Conservation (phyloP, 73 alveolate species). For the Breviolum minutum region DNA sequence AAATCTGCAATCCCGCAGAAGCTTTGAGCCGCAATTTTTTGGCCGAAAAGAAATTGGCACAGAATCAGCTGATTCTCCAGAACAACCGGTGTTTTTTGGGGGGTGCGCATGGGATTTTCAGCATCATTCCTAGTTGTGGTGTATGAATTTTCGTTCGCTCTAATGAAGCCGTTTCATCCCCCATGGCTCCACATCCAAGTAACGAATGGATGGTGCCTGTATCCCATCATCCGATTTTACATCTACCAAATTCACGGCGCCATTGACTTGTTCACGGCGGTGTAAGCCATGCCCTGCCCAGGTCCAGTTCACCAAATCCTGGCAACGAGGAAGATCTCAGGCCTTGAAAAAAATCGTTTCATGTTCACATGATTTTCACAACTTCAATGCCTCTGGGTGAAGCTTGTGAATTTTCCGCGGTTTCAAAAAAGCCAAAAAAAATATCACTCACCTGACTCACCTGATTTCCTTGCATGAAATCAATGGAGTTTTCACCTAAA, state of each 20-base stretch:
- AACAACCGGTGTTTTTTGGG: neutral
- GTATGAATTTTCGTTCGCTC: no score
- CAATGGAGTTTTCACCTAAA: no score
- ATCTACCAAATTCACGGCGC: constrained; percentile 43
- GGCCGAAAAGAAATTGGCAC: neutral
- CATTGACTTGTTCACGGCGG: constrained; percentile 44
- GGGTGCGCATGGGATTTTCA: neutral
- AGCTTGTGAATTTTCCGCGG: no score
- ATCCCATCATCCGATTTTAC: constrained; percentile 85
- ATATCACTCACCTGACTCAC: no score
- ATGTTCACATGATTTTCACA: no score
- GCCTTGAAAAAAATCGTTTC: no score
- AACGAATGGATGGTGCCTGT: constrained; percentile 83
- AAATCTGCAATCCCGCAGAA: neutral
- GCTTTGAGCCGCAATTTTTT: neutral
- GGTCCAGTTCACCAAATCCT: constrained; percentile 66
- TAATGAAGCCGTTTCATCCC: neutral
- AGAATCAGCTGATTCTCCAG: neutral
- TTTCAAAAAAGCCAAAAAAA: no score
- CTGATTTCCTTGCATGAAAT: no score
- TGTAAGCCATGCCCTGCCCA: constrained; percentile 83
- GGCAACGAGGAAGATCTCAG: no score
- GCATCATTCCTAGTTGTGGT: neutral
- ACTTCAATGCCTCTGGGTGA: no score
- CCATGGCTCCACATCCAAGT: neutral